Base-by-base conservation (phyloP, 2,329 filamentous ascomycete species). In the Clarireedia hainanense region DNA sequence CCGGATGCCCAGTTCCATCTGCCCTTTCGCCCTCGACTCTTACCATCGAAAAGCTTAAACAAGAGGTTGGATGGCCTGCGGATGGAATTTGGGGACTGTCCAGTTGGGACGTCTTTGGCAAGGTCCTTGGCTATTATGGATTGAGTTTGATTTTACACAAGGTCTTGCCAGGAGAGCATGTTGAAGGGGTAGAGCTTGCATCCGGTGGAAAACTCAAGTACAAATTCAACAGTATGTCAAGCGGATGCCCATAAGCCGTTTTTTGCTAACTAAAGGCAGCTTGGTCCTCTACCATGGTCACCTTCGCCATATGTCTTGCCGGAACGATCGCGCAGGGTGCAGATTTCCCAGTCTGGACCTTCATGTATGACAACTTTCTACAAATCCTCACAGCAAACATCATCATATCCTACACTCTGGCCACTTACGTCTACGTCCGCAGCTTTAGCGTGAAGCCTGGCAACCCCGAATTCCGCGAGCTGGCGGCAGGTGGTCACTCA, bases 331-430 rank as follows among this genome's bases (percentile, higher is more conserved):
- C 84, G 3, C 81, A 92, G 64, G 92, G 92, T 56, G 83, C 89
- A 51, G 79, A 92, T 20, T 96, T 95, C 66, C 80, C 83, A 7
- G 80, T 96, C 51, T 99, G 92, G 92, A 89, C 86, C 26, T 97
- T 91, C 73, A 90, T 97, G 67, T 86, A 88, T 75, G 85, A 95
- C 69, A 92, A 97, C 74, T 95, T 92, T 69, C 68, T 94, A 51
- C 89, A 92, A 69, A 79, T 99, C 52, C 77, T 95, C 34, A 94
- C 90, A 0, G 83, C 86, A 60, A 95, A 91, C 70, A 82, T 95
- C 58, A 65, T 95, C 51, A 85, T 96, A 63, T 78, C 89, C 12
- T 88, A 85, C 64, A 71, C 72, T 6, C 75, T 95, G 15, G 84
- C 92, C 2, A 81, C 82, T 4, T 96, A 84, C 63, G 85, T 92